Evolutionary conservation across 1,139 yeast species (phyloP).

Genomic region (Suhomyces wounanorum): DNA sequence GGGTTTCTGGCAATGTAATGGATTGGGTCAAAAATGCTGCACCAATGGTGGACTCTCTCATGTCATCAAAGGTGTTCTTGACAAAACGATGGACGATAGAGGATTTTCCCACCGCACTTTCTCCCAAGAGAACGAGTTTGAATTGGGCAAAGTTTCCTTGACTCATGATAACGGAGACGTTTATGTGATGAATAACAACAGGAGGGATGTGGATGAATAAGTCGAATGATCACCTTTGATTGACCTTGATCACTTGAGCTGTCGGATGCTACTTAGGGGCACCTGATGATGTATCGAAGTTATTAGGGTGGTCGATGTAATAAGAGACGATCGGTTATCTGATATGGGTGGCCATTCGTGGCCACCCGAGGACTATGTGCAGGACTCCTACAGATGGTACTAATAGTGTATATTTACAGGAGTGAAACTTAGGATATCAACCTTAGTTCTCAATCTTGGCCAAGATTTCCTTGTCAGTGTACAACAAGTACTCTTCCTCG

Average conservation of each 20-base stretch:
- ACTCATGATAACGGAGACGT: constrained; percentile 3
- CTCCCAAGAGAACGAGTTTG: constrained; percentile 49
- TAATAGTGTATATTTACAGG: constrained; percentile 6
- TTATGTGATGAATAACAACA: not conserved
- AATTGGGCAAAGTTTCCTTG: constrained; percentile 39
- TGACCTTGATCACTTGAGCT: not conserved
- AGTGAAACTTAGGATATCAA: not conserved
- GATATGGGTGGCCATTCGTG: not conserved
- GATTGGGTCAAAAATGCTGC: constrained; percentile 97
- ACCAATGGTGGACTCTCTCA: constrained; percentile 94
- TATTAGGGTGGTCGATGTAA: not conserved
- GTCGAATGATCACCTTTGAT: not conserved
- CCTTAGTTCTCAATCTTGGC: constrained; percentile 68
- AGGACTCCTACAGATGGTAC: not conserved
- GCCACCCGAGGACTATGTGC: constrained; percentile 4
- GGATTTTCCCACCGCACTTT: constrained; percentile 52
- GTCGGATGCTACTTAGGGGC: not conserved
- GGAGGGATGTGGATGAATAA: not conserved
- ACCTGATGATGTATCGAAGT: not conserved
- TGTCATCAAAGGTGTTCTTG: constrained; percentile 85
- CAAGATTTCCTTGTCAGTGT: constrained; percentile 90
- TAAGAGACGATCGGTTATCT: not conserved
- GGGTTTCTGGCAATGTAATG: constrained; percentile 27
- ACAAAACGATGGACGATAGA: constrained; percentile 49
- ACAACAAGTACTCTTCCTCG: constrained; percentile 73